A percentile compares a stretch with the other conserved stretches of the same genome.
phyloP scores from a whole-genome alignment of 768 basidiomycete genomes.

The Dacryopinax primogenitus region DNA sequence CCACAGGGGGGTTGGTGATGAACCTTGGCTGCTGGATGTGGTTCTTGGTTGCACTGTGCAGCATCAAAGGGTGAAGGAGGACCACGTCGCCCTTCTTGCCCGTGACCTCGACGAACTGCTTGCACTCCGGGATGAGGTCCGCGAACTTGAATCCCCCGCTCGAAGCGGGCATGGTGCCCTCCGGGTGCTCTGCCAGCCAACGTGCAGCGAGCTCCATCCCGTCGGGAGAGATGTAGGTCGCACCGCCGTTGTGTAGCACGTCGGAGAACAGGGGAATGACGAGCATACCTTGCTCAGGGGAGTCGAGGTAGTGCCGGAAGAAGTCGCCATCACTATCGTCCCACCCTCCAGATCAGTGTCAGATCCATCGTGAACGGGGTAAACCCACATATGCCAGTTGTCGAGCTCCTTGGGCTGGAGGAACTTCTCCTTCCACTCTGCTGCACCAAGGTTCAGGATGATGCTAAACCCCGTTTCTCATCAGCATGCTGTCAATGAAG shows the following conservation, averaged over 20 bases:
- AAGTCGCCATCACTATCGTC: conserved; percentile 8
- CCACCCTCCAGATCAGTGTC: not conserved
- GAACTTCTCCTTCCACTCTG: conserved; percentile 27
- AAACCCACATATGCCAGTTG: conserved; percentile 40
- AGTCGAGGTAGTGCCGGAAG: conserved; percentile 39
- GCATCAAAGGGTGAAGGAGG: conserved; percentile 51
- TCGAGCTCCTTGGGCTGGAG: conserved; percentile 36
- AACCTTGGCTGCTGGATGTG: conserved; percentile 39
- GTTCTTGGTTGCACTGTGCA: conserved; percentile 53
- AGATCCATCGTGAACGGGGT: not conserved
- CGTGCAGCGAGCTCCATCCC: conserved; percentile 29
- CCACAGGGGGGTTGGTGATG: conserved; percentile 54
- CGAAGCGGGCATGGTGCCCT: conserved; percentile 13
- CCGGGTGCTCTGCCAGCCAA: conserved; percentile 19
- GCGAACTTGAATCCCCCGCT: not conserved
- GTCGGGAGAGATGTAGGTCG: conserved; percentile 48
- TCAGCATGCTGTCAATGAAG: not conserved
- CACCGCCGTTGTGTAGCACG: conserved; percentile 43
- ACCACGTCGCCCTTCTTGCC: conserved; percentile 53
- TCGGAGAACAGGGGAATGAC: conserved; percentile 51
- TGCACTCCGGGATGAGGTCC: conserved; percentile 17
- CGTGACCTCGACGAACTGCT: conserved; percentile 22
- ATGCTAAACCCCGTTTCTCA: conserved; percentile 28
- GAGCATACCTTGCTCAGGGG: conserved; percentile 50
- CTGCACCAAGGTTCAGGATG: conserved; percentile 48